Evolutionary conservation across 2,329 filamentous ascomycete species (phyloP), one percentile per base, ranked within the genome.

Genomic region (Penicillium italicum): DNA sequence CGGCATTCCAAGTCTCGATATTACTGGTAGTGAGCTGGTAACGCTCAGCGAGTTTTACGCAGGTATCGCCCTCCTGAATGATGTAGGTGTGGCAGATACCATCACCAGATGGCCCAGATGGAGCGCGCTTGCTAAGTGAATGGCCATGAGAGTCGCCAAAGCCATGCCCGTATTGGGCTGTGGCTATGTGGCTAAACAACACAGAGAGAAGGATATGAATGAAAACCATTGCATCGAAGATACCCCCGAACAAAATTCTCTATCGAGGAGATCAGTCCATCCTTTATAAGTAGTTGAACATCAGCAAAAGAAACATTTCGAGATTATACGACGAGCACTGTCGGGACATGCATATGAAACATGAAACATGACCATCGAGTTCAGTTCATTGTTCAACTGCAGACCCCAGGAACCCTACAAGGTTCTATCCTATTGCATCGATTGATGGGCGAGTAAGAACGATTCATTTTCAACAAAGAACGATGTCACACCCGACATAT

Each of bases 1-100:
- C 65, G 18, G 64, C 71, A 59, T 80, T 80, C 44, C 70, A 74
- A 0, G 55, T 54, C 22, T 74, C 68, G 14, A 83, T 69, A 4
- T 78, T 64, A 0, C 68, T 59, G 0, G 66, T 54, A 0, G 70
- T 77, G 6, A 81, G 59, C 5, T 64, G 60, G 57, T 77, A 55
- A 0, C 52, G 48, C 2, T 61, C 58, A 1, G 72, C 74, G 46
- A 80, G 65, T 3, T 16, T 50, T 14, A 55, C 43, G 62, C 76
- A 80, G 28, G 33, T 64, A 38, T 80, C 78, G 1, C 57, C 58
- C 0, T 47, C 30, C 18, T 70, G 36, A 16, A 78, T 61, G 5
- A 57, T 62, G 56, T 79, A 72, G 0, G 67, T 64, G 3, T 64
- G 57, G 59, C 79, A 81, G 3, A 64, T 61, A 1, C 76, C 75